Evolutionary conservation across 495 filamentous ascomycete genomes (phyloP), one percentile per base, ranked within the genome.

Genomic region (Talaromyces nanjingensis): DNA sequence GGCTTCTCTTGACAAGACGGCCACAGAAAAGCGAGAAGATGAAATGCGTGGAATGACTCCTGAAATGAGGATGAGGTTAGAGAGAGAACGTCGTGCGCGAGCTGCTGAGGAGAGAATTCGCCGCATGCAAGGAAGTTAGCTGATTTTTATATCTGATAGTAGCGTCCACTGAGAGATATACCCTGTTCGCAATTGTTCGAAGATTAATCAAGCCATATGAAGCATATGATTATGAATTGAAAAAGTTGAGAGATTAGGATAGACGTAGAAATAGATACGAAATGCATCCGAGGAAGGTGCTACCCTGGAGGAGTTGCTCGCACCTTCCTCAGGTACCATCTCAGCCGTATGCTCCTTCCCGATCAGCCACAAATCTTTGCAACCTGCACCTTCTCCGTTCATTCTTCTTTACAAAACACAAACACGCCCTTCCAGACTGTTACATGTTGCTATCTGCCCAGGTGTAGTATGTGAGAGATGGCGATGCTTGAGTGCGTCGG

Each of bases 41-140:
- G 91, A 96, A 70, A 86, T 81, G 64, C 83, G 90, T 68, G 92
- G 92, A 0, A 83, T 97, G 83, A 92, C 89, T 16, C 84, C 90
- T 2, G 91, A 97, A 77, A 90, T 89, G 85, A 84, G 85, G 71
- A 83, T 86, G 87, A 82, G 82, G 70, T 67, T 97, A 67, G 92
- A 97, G 71, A 80, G 91, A 72, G 91, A 91, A 74, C 81, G 87
- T 59, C 87, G 91, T 68, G 92, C 90, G 12, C 84, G 91, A 64
- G 92, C 92, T 14, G 91, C 91, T 3, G 92, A 96, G 77, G 93
- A 93, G 79, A 85, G 93, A 66, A 83, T 97, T 47, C 84, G 79
- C 72, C 76, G 84, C 68, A 79, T 92, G 83, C 77, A 80, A 63
- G 69, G 72, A 24, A 69, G 70, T 14, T 73, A 71, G 22, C 6